Evolutionary conservation across 108 stramenopile species (phyloP).

Genomic region (Cyclotella choctawhatcheeana): DNA sequence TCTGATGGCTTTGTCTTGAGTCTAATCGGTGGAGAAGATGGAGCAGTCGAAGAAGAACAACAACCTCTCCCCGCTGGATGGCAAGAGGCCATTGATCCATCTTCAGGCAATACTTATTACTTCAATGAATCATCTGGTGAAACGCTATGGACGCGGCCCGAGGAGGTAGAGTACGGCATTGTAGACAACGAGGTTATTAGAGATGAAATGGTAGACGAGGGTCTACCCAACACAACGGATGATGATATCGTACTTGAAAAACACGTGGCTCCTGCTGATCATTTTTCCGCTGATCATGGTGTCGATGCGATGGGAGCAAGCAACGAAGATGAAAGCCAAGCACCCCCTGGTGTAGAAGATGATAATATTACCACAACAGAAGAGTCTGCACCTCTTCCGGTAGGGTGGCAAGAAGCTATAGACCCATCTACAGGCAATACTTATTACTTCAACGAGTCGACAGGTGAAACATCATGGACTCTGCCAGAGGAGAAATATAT

Average conservation of each 20-base stretch:
- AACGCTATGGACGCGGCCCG: not conserved
- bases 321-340: too few relatives aligned
- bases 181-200: too few relatives aligned
- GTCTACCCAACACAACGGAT: too few relatives aligned
- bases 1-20: not conserved
- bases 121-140: not conserved
- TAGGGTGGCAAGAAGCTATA: constrained; percentile 60
- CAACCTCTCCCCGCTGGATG: constrained; percentile 25
- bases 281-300: too few relatives aligned
- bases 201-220: too few relatives aligned
- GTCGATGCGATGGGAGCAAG: too few relatives aligned
- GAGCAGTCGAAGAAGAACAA: not conserved
- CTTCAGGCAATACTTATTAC: not conserved
- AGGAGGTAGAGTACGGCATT: too few relatives aligned
- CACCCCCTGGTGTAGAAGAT: too few relatives aligned
- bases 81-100: constrained; percentile 6
- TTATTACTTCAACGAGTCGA: constrained; percentile 59
- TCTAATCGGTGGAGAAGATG: not conserved
- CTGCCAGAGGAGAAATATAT: constrained; percentile 19
- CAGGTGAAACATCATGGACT: constrained; percentile 61
- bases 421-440: constrained; percentile 54
- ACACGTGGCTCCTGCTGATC: too few relatives aligned
- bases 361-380: not conserved
- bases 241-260: too few relatives aligned
- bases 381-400: constrained; percentile 19